These are phyloP conservation scores for Trichoderma polysporum DNA, from an alignment of 2,329 filamentous ascomycete genomes.

Conservation along the genomic window DNA sequence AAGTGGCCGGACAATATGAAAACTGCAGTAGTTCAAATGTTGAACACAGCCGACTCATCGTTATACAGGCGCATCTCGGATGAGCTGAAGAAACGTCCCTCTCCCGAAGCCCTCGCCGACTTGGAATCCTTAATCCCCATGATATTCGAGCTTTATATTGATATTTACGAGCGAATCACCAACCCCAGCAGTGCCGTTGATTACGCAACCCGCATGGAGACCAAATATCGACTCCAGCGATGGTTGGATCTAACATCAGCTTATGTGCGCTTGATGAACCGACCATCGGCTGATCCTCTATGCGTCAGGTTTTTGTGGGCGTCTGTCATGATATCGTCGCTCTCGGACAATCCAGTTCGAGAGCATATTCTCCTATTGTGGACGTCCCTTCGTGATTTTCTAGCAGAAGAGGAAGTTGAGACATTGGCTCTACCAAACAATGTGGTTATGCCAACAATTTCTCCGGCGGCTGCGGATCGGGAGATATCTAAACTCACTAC, in stretches of 20 bases:
- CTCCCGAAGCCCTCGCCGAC: constrained; percentile 30
- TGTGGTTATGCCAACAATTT: constrained; percentile 82
- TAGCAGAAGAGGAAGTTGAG: constrained; percentile 41
- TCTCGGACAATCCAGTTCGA: constrained; percentile 52
- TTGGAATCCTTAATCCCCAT: constrained; percentile 53
- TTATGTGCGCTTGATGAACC: constrained; percentile 40
- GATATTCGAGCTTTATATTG: constrained; percentile 61
- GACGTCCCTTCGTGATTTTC: constrained; percentile 56
- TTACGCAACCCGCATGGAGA: constrained; percentile 47
- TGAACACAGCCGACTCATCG: constrained; percentile 52
- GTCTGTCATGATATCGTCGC: constrained; percentile 52
- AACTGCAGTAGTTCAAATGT: constrained; percentile 55
- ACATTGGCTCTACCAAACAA: constrained; percentile 76
- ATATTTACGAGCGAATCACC: constrained; percentile 59
- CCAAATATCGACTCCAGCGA: constrained; percentile 49
- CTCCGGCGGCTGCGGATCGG: constrained; percentile 76
- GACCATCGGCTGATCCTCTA: constrained; percentile 39
- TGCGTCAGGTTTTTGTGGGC: constrained; percentile 59
- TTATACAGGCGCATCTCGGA: constrained; percentile 49
- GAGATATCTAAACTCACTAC: constrained; percentile 92
- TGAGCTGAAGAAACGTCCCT: constrained; percentile 39
- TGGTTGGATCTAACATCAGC: constrained; percentile 54
- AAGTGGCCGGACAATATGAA: constrained; percentile 62
- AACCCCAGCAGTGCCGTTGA: constrained; percentile 57
- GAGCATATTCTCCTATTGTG: constrained; percentile 60